Conservation (phyloP, 345 rosid species). For the Salix caprea region DNA sequence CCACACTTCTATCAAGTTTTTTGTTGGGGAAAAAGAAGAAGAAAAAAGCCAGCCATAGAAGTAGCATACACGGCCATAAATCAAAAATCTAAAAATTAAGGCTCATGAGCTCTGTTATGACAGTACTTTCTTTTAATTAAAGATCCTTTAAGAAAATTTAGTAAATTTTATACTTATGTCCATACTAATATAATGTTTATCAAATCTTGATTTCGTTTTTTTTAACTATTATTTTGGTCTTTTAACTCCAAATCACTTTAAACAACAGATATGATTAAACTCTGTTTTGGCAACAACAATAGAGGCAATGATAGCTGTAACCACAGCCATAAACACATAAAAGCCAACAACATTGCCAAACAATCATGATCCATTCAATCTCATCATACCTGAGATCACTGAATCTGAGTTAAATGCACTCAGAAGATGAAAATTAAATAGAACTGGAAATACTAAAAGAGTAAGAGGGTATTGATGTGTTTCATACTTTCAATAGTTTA, state of each 20-base stretch:
- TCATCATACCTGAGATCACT: neutral
- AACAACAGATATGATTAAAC: neutral
- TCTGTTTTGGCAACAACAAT: neutral
- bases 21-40: neutral
- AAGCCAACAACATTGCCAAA: neutral
- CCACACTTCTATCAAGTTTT: neutral
- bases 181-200: neutral
- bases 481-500: neutral
- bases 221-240: neutral
- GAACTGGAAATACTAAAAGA: neutral
- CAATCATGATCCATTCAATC: neutral
- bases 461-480: neutral
- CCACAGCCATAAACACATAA: neutral
- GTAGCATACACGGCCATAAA: neutral
- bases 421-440: neutral
- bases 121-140: neutral
- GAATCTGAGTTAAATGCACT: neutral
- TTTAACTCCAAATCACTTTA: neutral
- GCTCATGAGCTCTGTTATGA: neutral
- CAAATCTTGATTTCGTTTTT: neutral
- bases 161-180: neutral
- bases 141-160: neutral
- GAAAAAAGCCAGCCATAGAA: neutral
- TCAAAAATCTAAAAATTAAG: neutral
- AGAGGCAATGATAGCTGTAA: neutral